Evolutionary conservation across 345 rosid genomes (phyloP).

Genomic region (Salix brachista): DNA sequence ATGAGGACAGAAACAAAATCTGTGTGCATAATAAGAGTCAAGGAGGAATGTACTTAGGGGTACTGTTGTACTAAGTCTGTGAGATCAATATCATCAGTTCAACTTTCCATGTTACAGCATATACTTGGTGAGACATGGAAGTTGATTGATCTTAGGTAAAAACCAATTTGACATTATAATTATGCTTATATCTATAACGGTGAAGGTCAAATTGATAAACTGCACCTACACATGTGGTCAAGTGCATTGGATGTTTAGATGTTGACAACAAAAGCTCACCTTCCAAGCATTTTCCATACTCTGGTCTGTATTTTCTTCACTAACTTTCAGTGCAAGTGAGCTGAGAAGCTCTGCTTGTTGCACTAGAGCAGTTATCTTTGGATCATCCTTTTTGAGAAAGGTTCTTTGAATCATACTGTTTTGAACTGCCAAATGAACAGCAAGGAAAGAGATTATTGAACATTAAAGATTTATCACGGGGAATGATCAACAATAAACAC

Average conservation of each 20-base stretch:
- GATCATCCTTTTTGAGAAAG: constrained; percentile 74
- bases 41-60: background rate
- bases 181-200: background rate
- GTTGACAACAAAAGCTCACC: constrained; percentile 39
- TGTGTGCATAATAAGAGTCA: background rate
- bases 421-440: constrained; percentile 40
- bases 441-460: constrained; percentile 10
- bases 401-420: constrained; percentile 41
- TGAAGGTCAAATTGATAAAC: background rate
- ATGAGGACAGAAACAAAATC: constrained; percentile 9
- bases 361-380: constrained; percentile 70
- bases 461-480: background rate
- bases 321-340: constrained; percentile 73
- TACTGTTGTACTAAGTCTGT: background rate
- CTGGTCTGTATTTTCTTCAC: constrained; percentile 66
- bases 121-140: background rate
- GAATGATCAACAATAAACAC: background rate
- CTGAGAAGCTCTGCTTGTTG: constrained; percentile 91
- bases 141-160: background rate
- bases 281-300: constrained; percentile 96
- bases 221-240: background rate
- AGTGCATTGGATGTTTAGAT: background rate
- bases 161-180: background rate
- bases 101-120: background rate
- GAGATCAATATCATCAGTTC: background rate